phyloP scores from a whole-genome alignment of 495 filamentous ascomycete genomes.

The Penicillium maclennaniae region DNA sequence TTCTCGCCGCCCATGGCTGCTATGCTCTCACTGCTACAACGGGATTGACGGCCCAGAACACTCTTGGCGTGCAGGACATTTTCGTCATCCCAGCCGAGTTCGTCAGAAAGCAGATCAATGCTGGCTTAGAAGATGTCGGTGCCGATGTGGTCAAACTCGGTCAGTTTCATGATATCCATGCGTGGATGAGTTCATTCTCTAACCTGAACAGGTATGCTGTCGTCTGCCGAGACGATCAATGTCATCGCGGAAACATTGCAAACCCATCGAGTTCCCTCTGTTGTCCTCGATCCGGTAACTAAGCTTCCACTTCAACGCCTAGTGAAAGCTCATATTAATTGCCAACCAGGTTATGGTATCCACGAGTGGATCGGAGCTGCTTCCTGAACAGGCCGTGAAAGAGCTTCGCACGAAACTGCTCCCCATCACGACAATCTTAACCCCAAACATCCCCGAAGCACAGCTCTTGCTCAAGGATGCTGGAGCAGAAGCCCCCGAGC shows the following conservation, averaged over 20 bases:
- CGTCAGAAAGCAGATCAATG: conserved; percentile 78
- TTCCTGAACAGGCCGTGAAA: conserved; percentile 65
- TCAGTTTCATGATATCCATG: conserved; percentile 32
- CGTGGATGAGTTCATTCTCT: neutral
- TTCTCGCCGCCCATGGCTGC: conserved; percentile 83
- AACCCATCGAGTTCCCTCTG: conserved; percentile 53
- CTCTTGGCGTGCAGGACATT: conserved; percentile 74
- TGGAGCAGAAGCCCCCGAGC: conserved; percentile 45
- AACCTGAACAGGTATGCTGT: conserved; percentile 72
- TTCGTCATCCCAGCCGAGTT: conserved; percentile 76
- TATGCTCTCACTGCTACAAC: conserved; percentile 98
- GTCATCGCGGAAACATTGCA: conserved; percentile 66
- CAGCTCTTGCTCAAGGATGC: conserved; percentile 62
- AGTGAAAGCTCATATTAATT: conserved; percentile 6
- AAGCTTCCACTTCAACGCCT: neutral
- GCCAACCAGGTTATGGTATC: conserved; percentile 79
- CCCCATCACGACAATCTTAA: conserved; percentile 75
- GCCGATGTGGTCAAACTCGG: conserved; percentile 90
- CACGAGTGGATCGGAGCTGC: conserved; percentile 73
- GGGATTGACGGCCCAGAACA: conserved; percentile 93
- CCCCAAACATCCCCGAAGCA: conserved; percentile 91
- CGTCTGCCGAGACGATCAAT: conserved; percentile 70
- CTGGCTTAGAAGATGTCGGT: conserved; percentile 75
- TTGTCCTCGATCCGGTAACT: conserved; percentile 81
- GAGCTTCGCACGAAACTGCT: conserved; percentile 63